A percentile compares a stretch with the other conserved stretches of the same genome.
phyloP scores from a whole-genome alignment of 257 asterid genomes.

The Pogostemon cablin region DNA sequence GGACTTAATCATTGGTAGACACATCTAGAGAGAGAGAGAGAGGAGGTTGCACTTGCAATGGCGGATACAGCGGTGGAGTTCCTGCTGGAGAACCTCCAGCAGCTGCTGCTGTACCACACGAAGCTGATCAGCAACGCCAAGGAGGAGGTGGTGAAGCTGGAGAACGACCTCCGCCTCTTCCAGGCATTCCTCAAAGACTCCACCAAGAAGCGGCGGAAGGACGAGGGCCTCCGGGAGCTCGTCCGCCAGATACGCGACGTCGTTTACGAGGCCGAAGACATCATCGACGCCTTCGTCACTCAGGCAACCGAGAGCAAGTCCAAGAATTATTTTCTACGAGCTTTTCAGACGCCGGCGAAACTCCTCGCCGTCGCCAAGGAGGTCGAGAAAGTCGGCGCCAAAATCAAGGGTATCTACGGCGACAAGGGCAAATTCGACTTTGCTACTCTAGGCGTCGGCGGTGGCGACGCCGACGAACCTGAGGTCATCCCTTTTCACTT shows the following conservation, averaged over 20 bases:
- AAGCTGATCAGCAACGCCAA: constrained; percentile 36
- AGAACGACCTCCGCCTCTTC: constrained; percentile 43
- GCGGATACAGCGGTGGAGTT: constrained; percentile 27
- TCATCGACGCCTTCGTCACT: constrained; percentile 45
- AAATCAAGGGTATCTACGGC: constrained; percentile 35
- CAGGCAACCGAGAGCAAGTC: constrained; percentile 38
- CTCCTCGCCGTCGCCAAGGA: constrained; percentile 33
- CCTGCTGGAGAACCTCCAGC: constrained; percentile 46
- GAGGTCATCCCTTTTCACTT: constrained; percentile 27
- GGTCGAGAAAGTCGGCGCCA: constrained; percentile 32
- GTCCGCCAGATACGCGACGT: constrained; percentile 45
- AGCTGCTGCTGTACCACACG: constrained; percentile 34
- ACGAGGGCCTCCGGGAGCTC: constrained; percentile 33
- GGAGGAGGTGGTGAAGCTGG: constrained; percentile 32
- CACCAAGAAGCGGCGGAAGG: constrained; percentile 38
- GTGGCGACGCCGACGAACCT: constrained; percentile 28
- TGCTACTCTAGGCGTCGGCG: constrained; percentile 26
- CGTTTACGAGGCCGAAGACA: constrained; percentile 45
- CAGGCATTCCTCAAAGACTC: constrained; percentile 42
- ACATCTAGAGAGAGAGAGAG: background rate
- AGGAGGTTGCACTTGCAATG: background rate
- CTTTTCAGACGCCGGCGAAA: constrained; percentile 29
- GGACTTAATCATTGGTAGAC: background rate
- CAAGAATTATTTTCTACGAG: constrained; percentile 27
- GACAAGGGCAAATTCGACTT: constrained; percentile 30